Evolutionary conservation across 345 rosid genomes (phyloP).

Genomic region (Odontarrhena argentea): DNA sequence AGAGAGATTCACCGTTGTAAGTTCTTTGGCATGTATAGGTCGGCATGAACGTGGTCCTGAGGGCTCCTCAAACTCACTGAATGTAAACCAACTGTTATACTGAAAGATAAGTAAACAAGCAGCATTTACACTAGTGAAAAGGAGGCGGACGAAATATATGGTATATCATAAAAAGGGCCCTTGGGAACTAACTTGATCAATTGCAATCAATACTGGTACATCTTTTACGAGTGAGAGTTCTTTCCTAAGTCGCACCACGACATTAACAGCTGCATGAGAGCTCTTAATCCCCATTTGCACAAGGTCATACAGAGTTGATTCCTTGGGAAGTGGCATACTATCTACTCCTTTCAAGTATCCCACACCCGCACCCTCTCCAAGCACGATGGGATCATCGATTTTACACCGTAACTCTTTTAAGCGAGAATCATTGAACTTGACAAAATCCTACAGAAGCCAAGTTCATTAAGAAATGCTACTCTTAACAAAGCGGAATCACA

Average conservation of each 20-base stretch:
- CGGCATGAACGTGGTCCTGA: conserved; percentile 66
- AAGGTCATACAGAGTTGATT: conserved; percentile 73
- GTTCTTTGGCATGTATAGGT: conserved; percentile 86
- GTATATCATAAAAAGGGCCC: neutral
- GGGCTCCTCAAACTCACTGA: conserved; percentile 93
- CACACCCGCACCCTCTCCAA: conserved; percentile 94
- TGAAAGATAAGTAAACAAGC: conserved; percentile 44
- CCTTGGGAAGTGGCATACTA: conserved; percentile 63
- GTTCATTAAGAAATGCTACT: conserved; percentile 15
- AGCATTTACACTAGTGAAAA: conserved; percentile 16
- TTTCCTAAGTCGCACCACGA: conserved; percentile 74
- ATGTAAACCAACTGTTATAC: conserved; percentile 96
- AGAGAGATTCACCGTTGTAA: conserved; percentile 68
- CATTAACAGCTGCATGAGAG: conserved; percentile 87
- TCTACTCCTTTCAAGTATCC: conserved; percentile 84
- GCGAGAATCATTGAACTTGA: conserved; percentile 63
- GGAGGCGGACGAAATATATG: neutral
- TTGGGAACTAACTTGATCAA: conserved; percentile 78
- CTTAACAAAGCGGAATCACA: conserved; percentile 7
- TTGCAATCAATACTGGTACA: conserved; percentile 83
- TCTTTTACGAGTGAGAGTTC: conserved; percentile 90
- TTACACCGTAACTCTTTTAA: conserved; percentile 71
- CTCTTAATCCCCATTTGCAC: conserved; percentile 75
- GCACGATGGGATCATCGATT: conserved; percentile 68
- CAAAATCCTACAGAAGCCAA: conserved; percentile 60